These are phyloP conservation scores for Populus hybrid DNA, from an alignment of 441 rosid species.

Conservation along the genomic window DNA sequence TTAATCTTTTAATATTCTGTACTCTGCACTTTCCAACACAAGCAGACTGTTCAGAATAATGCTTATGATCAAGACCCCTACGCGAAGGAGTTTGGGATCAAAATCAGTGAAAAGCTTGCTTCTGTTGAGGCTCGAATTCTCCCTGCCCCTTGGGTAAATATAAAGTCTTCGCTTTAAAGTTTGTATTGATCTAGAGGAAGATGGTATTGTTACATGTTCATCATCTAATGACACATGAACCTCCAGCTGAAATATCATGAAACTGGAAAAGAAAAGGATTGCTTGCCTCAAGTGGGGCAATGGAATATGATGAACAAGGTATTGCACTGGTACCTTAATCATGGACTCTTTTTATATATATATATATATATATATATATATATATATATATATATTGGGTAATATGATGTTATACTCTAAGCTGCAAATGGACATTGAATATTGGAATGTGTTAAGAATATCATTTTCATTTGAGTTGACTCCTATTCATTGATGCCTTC, in stretches of 20 bases:
- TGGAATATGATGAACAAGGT: slow-evolving; percentile 99
- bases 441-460: not conserved
- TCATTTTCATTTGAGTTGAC: not conserved
- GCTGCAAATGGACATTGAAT: not conserved
- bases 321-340: not conserved
- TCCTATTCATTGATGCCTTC: slow-evolving; percentile 6
- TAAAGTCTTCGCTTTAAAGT: not conserved
- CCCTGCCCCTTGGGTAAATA: slow-evolving; percentile 95
- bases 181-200: not conserved
- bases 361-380: too few relatives aligned
- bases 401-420: not conserved
- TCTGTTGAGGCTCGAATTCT: slow-evolving; percentile 96
- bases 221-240: slow-evolving; percentile 11
- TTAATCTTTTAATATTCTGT: not conserved
- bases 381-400: not conserved
- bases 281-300: slow-evolving; percentile 96
- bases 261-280: slow-evolving; percentile 94
- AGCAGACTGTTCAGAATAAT: slow-evolving; percentile 82
- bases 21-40: slow-evolving; percentile 8
- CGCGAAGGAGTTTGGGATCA: slow-evolving; percentile 89
- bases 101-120: slow-evolving; percentile 83
- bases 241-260: slow-evolving; percentile 94
- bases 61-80: slow-evolving; percentile 91
- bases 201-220: not conserved
- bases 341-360: not conserved